Percentiles rank a stretch among this genome's conserved stretches.
Conservation (phyloP, 768 basidiomycete species). For the Trichaptum fuscoviolaceum region DNA sequence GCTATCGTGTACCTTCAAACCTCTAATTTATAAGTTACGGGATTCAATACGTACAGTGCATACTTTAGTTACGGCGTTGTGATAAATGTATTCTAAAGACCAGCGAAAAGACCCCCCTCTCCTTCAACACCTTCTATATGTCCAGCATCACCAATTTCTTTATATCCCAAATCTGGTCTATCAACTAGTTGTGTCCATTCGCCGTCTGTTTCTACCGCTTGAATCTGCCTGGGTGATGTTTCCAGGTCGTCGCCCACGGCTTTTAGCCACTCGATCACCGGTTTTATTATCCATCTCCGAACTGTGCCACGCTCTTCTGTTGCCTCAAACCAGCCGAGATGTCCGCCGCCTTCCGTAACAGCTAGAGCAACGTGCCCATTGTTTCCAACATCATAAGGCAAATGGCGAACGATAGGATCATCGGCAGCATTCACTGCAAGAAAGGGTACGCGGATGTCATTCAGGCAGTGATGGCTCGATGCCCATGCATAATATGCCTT, state of each 20-base stretch:
- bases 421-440: constrained; percentile 71
- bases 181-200: constrained; percentile 53
- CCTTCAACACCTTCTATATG: constrained; percentile 48
- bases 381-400: constrained; percentile 51
- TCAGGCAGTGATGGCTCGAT: constrained; percentile 58
- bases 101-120: constrained; percentile 53
- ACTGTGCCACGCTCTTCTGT: constrained; percentile 28
- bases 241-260: constrained; percentile 10
- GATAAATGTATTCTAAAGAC: constrained; percentile 37
- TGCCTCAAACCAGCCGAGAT: constrained; percentile 79
- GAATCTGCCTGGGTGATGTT: constrained; percentile 22
- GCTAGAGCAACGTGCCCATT: constrained; percentile 50
- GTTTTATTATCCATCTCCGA: constrained; percentile 59
- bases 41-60: not conserved
- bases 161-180: constrained; percentile 50
- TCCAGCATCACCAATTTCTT: constrained; percentile 47
- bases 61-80: not conserved
- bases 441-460: constrained; percentile 62
- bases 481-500: constrained; percentile 44
- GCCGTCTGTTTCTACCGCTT: constrained; percentile 45
- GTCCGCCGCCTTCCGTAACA: constrained; percentile 62
- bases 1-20: not conserved
- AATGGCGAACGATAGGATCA: constrained; percentile 66
- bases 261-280: constrained; percentile 43
- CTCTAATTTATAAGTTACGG: not conserved